phyloP scores from a whole-genome alignment of 2,329 filamentous ascomycete genomes.

The Dactylonectria estremocensis region DNA sequence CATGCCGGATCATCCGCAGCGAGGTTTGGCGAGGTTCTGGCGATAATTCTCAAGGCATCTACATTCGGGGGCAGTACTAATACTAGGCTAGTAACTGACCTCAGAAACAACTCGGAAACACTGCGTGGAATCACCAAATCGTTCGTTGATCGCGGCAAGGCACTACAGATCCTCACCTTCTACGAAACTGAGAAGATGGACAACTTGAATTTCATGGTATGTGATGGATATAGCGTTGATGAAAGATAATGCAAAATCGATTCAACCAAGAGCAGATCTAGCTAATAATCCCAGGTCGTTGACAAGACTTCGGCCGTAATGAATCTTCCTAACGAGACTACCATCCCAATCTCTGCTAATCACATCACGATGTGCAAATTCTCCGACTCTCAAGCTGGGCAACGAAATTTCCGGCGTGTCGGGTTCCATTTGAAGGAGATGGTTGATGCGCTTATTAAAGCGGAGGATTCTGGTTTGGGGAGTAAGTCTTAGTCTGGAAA shows the following conservation, averaged over 20 bases:
- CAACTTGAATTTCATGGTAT: not conserved
- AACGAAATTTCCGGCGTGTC: too few relatives aligned
- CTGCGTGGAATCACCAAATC: not conserved
- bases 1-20: not conserved
- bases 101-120: not conserved
- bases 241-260: too few relatives aligned
- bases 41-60: not conserved
- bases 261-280: too few relatives aligned
- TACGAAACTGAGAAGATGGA: not conserved
- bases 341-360: not conserved
- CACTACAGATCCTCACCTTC: not conserved
- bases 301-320: not conserved
- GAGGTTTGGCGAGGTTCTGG: not conserved
- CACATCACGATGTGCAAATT: not conserved
- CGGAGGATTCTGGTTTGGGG: too few relatives aligned
- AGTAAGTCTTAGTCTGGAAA: too few relatives aligned
- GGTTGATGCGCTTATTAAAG: too few relatives aligned
- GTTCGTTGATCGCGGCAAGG: not conserved
- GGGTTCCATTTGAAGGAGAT: too few relatives aligned
- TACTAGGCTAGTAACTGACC: not conserved
- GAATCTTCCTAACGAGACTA: not conserved
- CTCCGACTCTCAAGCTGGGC: too few relatives aligned
- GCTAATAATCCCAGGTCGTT: not conserved
- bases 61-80: not conserved
- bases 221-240: too few relatives aligned